A percentile compares a stretch with the other conserved stretches of the same genome.
Conservation (phyloP, 2,329 filamentous ascomycete genomes). For the Sporothrix sp. region DNA sequence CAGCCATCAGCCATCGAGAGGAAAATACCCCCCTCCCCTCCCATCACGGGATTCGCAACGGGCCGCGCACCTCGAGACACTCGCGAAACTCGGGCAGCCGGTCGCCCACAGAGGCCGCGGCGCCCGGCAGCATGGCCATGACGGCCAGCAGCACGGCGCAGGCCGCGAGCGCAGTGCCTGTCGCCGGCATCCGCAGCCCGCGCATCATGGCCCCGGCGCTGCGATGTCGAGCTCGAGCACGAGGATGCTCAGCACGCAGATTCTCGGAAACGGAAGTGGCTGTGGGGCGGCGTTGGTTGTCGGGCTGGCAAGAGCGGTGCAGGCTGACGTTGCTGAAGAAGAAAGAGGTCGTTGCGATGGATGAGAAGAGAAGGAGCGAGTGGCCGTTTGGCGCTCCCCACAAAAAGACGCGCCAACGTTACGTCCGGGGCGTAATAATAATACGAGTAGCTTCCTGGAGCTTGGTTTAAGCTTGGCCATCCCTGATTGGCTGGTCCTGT, state of each 20-base stretch:
- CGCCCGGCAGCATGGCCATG: constrained; percentile 31
- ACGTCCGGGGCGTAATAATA: not conserved
- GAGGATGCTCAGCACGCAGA: too few species aligned
- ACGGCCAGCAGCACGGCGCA: constrained; percentile 5
- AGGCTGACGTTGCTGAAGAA: not conserved
- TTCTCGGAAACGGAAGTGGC: too few species aligned
- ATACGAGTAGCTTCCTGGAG: too few species aligned
- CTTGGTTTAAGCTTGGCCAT: constrained; percentile 2
- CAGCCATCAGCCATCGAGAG: too few species aligned
- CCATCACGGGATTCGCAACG: not conserved
- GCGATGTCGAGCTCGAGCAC: too few species aligned
- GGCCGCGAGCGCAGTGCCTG: constrained; percentile 2
- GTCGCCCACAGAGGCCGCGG: constrained; percentile 70
- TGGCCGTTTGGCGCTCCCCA: not conserved
- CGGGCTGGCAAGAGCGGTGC: too few species aligned
- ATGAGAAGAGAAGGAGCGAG: not conserved
- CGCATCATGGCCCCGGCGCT: constrained; percentile 1
- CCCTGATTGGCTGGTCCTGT: not conserved
- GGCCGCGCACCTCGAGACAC: constrained; percentile 63
- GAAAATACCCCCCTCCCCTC: too few species aligned
- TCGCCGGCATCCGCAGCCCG: not conserved
- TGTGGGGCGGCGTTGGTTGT: too few species aligned
- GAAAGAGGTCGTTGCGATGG: too few species aligned
- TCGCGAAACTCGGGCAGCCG: constrained; percentile 75
- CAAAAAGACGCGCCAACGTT: not conserved